These are phyloP conservation scores for Sphagnum magellanicum DNA, from an alignment of 228 moss, liverwort and hornwort genomes.

Conservation along the genomic window DNA sequence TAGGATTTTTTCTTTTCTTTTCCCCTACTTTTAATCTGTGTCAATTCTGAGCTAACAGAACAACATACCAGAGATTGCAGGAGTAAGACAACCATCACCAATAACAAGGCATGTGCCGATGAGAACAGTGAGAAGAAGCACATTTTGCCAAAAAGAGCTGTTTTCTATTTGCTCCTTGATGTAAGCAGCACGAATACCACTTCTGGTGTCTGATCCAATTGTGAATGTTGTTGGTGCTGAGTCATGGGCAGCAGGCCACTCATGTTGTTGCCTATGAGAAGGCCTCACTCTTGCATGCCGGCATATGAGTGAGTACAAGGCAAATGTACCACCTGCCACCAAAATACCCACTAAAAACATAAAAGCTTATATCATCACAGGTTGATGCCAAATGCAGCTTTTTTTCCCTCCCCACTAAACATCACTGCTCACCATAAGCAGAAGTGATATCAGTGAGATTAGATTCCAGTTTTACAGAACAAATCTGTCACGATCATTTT, in stretches of 20 bases:
- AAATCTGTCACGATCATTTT: too few species aligned
- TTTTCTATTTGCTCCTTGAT: slow-evolving; percentile 35
- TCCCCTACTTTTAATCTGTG: too few species aligned
- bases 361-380: too few species aligned
- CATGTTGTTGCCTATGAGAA: slow-evolving; percentile 17
- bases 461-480: too few species aligned
- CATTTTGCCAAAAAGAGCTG: slow-evolving; percentile 24
- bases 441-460: too few species aligned
- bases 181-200: slow-evolving; percentile 21
- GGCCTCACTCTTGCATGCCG: slow-evolving; percentile 37
- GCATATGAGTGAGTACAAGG: slow-evolving; percentile 57
- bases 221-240: slow-evolving; percentile 35
- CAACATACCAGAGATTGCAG: slow-evolving; percentile 52
- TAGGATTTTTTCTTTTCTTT: too few species aligned
- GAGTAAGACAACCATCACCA: slow-evolving; percentile 56
- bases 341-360: too few species aligned
- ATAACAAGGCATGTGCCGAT: slow-evolving; percentile 63
- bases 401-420: too few species aligned
- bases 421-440: too few species aligned
- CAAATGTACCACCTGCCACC: slow-evolving; percentile 56
- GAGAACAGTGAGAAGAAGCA: slow-evolving; percentile 38
- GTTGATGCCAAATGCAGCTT: too few species aligned
- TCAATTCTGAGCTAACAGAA: neutral
- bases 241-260: slow-evolving; percentile 25
- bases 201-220: slow-evolving; percentile 11